Conservation (phyloP, 306 rosid species). For the Lupinus albus region DNA sequence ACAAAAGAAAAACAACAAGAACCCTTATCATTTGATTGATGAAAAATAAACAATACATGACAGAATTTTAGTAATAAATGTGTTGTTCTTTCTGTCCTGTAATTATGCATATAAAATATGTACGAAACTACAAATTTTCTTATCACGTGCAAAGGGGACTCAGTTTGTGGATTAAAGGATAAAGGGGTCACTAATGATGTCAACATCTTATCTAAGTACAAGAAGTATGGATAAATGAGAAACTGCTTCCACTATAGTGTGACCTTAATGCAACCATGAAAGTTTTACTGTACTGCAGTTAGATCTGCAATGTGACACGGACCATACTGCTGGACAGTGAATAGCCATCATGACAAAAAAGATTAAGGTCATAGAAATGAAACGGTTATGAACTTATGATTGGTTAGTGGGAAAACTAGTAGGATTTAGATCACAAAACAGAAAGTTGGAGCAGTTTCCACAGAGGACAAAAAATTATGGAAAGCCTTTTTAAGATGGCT, state of each 20-base stretch:
- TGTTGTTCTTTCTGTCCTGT: too few relatives aligned
- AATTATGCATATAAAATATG: too few relatives aligned
- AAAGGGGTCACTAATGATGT: neutral
- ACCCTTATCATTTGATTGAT: too few relatives aligned
- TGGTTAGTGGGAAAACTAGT: neutral
- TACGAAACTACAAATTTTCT: too few relatives aligned
- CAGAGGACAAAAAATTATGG: neutral
- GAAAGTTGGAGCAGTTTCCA: neutral
- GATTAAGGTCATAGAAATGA: neutral
- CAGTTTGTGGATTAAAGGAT: neutral
- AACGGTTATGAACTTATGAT: neutral
- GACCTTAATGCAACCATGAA: too few relatives aligned
- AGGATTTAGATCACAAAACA: neutral
- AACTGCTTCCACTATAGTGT: neutral
- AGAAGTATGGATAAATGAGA: neutral
- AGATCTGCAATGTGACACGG: neutral
- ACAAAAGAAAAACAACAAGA: too few relatives aligned
- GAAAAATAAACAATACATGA: too few relatives aligned
- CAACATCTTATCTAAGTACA: neutral
- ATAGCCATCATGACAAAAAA: neutral
- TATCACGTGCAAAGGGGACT: neutral
- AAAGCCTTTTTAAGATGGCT: neutral
- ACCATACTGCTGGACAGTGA: neutral
- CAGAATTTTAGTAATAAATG: too few relatives aligned
- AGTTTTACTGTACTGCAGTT: neutral